Percentiles rank a stretch among this genome's conserved stretches.
Conservation (phyloP, 805 yeast species). For the Wickerhamomyces alni region DNA sequence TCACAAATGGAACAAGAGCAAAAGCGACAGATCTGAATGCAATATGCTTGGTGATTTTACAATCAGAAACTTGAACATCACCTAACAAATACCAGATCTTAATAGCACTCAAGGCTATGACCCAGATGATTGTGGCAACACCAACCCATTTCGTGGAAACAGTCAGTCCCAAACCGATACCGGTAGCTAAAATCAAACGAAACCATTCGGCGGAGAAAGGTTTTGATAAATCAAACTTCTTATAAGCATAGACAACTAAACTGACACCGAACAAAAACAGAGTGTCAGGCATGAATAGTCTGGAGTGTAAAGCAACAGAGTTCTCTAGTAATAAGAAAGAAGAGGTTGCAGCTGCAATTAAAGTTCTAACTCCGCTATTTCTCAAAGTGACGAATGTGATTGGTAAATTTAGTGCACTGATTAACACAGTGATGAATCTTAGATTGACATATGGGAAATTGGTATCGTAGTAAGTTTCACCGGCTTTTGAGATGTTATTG, state of each 20-base stretch:
- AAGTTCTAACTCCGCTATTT: slow-evolving; percentile 45
- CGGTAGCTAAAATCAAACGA: slow-evolving; percentile 40
- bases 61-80: slow-evolving; percentile 47
- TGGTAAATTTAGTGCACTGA: slow-evolving; percentile 48
- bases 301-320: slow-evolving; percentile 50
- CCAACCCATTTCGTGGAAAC: slow-evolving; percentile 71
- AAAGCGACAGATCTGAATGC: slow-evolving; percentile 35
- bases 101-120: slow-evolving; percentile 38
- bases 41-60: slow-evolving; percentile 34
- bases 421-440: slow-evolving; percentile 50
- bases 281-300: slow-evolving; percentile 43
- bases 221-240: slow-evolving; percentile 37
- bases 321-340: slow-evolving; percentile 54
- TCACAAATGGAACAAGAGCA: slow-evolving; percentile 46
- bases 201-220: slow-evolving; percentile 50
- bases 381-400: slow-evolving; percentile 51
- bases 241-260: slow-evolving; percentile 45
- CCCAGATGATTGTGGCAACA: slow-evolving; percentile 59
- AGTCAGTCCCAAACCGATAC: slow-evolving; percentile 45
- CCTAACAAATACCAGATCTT: slow-evolving; percentile 65
- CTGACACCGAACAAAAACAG: slow-evolving; percentile 40
- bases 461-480: slow-evolving; percentile 8
- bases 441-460: slow-evolving; percentile 45
- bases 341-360: slow-evolving; percentile 45
- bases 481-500: slow-evolving; percentile 8